Percentiles rank a stretch among this genome's conserved stretches.
These are phyloP conservation scores for Cydonia oblonga DNA, from an alignment of 331 rosid genomes.

Conservation along the genomic window DNA sequence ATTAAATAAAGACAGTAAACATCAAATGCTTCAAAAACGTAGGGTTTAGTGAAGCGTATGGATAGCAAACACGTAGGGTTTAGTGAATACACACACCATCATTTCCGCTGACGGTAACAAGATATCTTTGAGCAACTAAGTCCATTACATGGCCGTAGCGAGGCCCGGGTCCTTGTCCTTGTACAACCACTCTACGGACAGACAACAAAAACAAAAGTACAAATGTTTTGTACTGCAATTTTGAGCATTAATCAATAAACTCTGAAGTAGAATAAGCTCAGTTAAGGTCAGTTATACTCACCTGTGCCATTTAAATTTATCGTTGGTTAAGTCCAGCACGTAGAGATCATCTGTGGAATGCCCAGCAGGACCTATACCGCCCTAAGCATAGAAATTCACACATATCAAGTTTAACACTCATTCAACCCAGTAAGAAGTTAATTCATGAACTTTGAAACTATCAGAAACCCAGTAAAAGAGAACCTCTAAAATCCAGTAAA, in stretches of 20 bases:
- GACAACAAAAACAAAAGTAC: constrained; percentile 8
- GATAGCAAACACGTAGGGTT: neutral
- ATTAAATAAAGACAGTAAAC: neutral
- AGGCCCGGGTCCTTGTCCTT: constrained; percentile 98
- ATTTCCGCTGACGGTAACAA: constrained; percentile 87
- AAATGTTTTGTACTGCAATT: neutral
- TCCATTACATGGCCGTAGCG: constrained; percentile 99
- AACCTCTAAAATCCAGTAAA: neutral
- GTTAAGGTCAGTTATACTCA: constrained; percentile 22
- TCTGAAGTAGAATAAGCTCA: neutral
- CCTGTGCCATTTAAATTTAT: constrained; percentile 98
- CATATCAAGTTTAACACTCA: constrained; percentile 13
- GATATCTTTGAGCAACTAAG: constrained; percentile 98
- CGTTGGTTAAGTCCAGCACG: constrained; percentile 85
- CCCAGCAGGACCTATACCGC: constrained; percentile 99
- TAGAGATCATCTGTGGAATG: constrained; percentile 89
- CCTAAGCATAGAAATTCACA: constrained; percentile 47
- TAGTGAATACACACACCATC: constrained; percentile 59
- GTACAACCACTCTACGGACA: constrained; percentile 76
- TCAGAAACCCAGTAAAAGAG: neutral
- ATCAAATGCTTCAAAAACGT: constrained; percentile 1
- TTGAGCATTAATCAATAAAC: constrained; percentile 14
- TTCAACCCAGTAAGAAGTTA: neutral
- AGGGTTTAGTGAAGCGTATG: constrained; percentile 1
- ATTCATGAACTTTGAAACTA: neutral